Evolutionary conservation across 805 yeast species (phyloP).

Genomic region (Jamesozyma hellenica): DNA sequence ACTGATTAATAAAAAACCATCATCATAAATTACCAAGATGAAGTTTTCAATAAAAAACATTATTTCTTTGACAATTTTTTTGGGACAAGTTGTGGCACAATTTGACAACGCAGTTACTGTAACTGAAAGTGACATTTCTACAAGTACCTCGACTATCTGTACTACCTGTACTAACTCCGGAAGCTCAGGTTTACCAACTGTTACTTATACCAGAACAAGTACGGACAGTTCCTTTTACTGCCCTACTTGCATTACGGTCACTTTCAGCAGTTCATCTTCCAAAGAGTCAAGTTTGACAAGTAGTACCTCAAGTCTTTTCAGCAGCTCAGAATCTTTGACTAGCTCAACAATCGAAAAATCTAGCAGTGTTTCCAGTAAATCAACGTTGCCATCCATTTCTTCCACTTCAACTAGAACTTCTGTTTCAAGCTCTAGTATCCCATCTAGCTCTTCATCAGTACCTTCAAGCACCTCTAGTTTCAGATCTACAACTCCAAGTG

Average conservation of each 20-base stretch:
- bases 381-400: not conserved
- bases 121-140: not conserved
- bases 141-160: not conserved
- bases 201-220: not conserved
- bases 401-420: not conserved
- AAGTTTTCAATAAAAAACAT: not conserved
- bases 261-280: not conserved
- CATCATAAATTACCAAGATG: not conserved
- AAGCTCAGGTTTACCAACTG: not conserved
- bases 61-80: not conserved
- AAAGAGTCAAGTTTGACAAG: no score
- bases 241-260: conserved; percentile 1
- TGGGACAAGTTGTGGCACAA: not conserved
- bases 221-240: conserved; percentile 2
- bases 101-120: not conserved
- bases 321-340: not conserved
- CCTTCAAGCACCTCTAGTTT: not conserved
- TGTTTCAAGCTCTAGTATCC: not conserved
- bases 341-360: not conserved
- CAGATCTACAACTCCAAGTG: not conserved
- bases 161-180: not conserved
- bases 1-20: not conserved
- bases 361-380: not conserved
- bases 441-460: not conserved
- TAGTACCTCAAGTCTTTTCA: not conserved